A percentile compares a stretch with the other conserved stretches of the same genome.
phyloP scores from a whole-genome alignment of 129 eudicot species.

The Flaveria trinervia region DNA sequence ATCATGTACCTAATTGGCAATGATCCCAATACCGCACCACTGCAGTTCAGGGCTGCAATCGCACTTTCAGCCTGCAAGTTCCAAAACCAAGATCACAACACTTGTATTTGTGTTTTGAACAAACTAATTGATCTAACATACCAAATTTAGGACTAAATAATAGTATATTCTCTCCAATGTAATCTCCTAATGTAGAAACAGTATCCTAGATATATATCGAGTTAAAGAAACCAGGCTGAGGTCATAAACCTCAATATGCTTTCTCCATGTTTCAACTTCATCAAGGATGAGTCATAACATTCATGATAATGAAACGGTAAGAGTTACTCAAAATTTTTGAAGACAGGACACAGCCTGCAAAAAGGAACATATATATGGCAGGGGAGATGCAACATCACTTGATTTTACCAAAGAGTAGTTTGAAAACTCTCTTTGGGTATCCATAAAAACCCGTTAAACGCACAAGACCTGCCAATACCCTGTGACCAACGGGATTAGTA shows the following conservation, averaged over 20 bases:
- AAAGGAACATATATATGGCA: no score
- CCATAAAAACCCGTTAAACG: no score
- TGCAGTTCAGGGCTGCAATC: no score
- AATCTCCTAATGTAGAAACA: neutral
- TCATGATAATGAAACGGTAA: neutral
- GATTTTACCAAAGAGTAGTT: neutral
- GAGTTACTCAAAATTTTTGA: no score
- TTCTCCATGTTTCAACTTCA: neutral
- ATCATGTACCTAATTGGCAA: no score
- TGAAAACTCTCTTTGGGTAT: no score
- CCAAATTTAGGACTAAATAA: neutral
- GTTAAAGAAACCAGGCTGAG: neutral
- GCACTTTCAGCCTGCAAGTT: no score
- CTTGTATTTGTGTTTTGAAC: neutral
- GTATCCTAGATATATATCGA: no score
- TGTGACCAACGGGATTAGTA: no score
- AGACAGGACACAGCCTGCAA: no score
- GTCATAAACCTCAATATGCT: neutral
- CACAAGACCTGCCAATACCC: no score
- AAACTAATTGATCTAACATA: neutral
- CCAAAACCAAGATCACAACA: constrained; percentile 1
- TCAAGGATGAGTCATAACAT: neutral
- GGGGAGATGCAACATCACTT: neutral
- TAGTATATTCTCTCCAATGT: neutral
- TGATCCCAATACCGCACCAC: no score